These are phyloP conservation scores for Aechmea fasciata DNA, from an alignment of 176 grass and related monocot species.

Conservation along the genomic window DNA sequence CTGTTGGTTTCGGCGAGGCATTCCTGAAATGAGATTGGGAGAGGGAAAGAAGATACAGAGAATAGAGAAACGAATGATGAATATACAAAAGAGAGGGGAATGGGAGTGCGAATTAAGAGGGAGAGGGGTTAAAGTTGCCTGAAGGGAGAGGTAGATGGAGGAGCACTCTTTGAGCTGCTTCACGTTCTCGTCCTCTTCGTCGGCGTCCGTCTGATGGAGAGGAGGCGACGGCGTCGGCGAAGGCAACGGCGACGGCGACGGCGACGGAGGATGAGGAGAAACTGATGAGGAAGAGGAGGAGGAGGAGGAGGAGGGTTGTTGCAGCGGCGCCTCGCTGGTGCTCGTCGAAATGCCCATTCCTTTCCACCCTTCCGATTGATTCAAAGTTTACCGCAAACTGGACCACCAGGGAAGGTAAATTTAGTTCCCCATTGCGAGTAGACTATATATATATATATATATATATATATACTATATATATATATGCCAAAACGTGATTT, in stretches of 20 bases:
- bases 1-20: conserved; percentile 60
- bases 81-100: background rate
- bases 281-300: background rate
- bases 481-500: too few relatives aligned
- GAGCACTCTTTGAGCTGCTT: conserved; percentile 93
- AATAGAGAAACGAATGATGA: background rate
- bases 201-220: conserved; percentile 48
- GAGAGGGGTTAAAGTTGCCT: conserved; percentile 26
- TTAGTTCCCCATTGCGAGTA: too few relatives aligned
- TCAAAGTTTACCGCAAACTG: background rate
- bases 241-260: too few relatives aligned
- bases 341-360: conserved; percentile 36
- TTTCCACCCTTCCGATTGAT: conserved; percentile 7
- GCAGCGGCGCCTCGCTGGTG: conserved; percentile 8
- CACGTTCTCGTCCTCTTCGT: conserved; percentile 80
- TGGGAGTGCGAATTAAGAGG: background rate
- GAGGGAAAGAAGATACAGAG: background rate
- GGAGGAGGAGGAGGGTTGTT: conserved; percentile 5
- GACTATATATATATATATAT: too few relatives aligned
- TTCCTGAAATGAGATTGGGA: conserved; percentile 33
- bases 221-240: background rate
- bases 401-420: too few relatives aligned
- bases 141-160: conserved; percentile 58
- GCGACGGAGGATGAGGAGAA: background rate
- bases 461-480: too few relatives aligned